Conservation (phyloP, 2,329 filamentous ascomycete genomes). For the Botrytis fabae region DNA sequence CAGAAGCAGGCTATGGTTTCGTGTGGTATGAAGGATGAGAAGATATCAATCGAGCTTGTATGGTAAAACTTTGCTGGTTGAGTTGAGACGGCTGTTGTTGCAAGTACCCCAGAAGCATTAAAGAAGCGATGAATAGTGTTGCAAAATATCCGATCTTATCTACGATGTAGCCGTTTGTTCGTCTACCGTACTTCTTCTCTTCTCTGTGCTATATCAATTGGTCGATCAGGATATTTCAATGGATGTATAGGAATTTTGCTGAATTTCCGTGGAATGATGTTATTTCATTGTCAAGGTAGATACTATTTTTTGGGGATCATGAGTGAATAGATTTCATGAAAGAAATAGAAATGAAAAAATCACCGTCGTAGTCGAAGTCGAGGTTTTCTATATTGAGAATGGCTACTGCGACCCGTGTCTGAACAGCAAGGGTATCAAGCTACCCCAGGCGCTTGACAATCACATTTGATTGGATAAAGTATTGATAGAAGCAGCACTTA, state of each 20-base stretch:
- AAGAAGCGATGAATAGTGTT: constrained; percentile 18
- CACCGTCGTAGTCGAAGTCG: neutral
- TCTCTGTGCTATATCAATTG: neutral
- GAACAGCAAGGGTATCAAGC: neutral
- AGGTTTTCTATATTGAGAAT: constrained; percentile 13
- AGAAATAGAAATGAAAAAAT: neutral
- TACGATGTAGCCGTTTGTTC: neutral
- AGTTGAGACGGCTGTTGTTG: constrained; percentile 23
- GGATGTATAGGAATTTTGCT: neutral
- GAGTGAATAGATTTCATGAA: neutral
- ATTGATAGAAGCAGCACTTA: constrained; percentile 8
- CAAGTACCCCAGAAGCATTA: constrained; percentile 26
- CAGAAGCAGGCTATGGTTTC: constrained; percentile 52
- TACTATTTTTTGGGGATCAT: too few species aligned
- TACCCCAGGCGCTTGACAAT: constrained; percentile 19
- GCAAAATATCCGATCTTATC: constrained; percentile 16
- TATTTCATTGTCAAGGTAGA: too few species aligned
- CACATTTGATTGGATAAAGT: neutral
- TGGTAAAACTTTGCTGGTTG: neutral
- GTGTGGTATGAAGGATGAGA: constrained; percentile 27
- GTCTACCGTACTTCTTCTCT: neutral
- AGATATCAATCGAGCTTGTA: neutral
- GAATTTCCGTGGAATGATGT: too few species aligned
- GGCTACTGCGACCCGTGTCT: neutral
- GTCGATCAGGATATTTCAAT: too few species aligned